Evolutionary conservation across 1,284 basidiomycete genomes (phyloP), one percentile per base, ranked within the genome.

Genomic region (Cutaneotrichosporon spelunceum): DNA sequence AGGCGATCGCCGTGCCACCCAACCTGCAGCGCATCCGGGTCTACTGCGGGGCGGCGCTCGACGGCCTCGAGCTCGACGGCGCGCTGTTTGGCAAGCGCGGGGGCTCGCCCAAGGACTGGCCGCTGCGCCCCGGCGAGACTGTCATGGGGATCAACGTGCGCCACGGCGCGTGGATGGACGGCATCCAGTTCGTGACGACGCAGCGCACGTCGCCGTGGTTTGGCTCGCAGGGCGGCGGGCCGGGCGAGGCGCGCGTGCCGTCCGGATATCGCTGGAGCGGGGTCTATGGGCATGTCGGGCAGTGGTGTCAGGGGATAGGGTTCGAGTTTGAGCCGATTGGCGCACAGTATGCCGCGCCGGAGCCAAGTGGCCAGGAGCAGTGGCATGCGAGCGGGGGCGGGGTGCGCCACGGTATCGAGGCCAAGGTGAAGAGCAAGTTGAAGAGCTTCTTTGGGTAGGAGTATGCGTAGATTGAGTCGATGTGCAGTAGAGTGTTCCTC

Each of bases 171-270:
- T 62, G 60, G 60, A 48, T 62, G 21, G 60, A 62, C 45, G 60
- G 50, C 16, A 54, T 62, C 45, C 60, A 62, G 56, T 54, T 62
- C n/a, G 60, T 62, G 19, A 62, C 60, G n/a, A 58, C 50, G 2
- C 60, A 58, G 45, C 56, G 60, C 4, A 24, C 34, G 24, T 54
- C 50, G 11, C 60, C 42, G 16, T 54, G 50, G 60, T 62, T 54
- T 53, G 60, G 60, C n/a, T 34, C 39, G 3, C 27, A 47, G 21
- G 60, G 60, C 24, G 60, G 60, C 26, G 60, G 60, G 9, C 60
- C 56, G 1, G 56, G 56, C 6, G 56, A 62, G 44, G 33, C 47
- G 13, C 52, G 56, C 10, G 56, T 62, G 9, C 60, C 60, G 19
- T 7, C 49, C 3, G 60, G 60, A 7, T 57, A 62, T 27, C 19